Conservation (phyloP, 768 basidiomycete genomes). For the Dacryopinax primogenitus region DNA sequence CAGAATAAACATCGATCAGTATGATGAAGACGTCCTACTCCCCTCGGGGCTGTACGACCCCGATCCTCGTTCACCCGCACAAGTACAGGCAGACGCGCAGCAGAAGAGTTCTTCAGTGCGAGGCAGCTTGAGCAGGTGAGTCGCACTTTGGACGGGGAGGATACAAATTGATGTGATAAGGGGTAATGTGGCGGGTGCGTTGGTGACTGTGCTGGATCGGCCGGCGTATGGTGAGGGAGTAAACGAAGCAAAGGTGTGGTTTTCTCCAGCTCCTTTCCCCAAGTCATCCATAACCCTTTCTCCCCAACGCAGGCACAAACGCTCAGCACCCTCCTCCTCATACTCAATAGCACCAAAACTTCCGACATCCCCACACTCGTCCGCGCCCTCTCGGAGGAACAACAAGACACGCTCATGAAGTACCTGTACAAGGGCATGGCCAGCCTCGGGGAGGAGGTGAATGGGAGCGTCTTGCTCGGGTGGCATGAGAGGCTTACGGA, state of each 20-base stretch:
- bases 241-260: slow-evolving; percentile 76
- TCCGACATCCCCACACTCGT: slow-evolving; percentile 70
- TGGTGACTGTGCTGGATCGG: slow-evolving; percentile 56
- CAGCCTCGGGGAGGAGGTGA: slow-evolving; percentile 41
- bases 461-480: slow-evolving; percentile 55
- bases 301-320: slow-evolving; percentile 48
- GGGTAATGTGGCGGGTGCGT: slow-evolving; percentile 61
- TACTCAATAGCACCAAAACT: slow-evolving; percentile 87
- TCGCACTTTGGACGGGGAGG: too few relatives aligned
- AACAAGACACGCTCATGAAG: slow-evolving; percentile 90
- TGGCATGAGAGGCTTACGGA: slow-evolving; percentile 98
- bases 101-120: slow-evolving; percentile 61
- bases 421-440: slow-evolving; percentile 97
- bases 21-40: slow-evolving; percentile 79
- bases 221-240: slow-evolving; percentile 81
- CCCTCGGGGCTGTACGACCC: slow-evolving; percentile 77
- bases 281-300: too few relatives aligned
- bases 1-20: slow-evolving; percentile 87
- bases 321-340: slow-evolving; percentile 66
- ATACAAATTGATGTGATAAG: too few relatives aligned
- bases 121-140: slow-evolving; percentile 59
- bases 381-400: slow-evolving; percentile 54
- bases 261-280: not conserved
- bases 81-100: slow-evolving; percentile 64
- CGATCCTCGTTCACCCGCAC: slow-evolving; percentile 65